These are phyloP conservation scores for Forsythia viridissima DNA, from an alignment of 257 asterid species.

Conservation along the genomic window DNA sequence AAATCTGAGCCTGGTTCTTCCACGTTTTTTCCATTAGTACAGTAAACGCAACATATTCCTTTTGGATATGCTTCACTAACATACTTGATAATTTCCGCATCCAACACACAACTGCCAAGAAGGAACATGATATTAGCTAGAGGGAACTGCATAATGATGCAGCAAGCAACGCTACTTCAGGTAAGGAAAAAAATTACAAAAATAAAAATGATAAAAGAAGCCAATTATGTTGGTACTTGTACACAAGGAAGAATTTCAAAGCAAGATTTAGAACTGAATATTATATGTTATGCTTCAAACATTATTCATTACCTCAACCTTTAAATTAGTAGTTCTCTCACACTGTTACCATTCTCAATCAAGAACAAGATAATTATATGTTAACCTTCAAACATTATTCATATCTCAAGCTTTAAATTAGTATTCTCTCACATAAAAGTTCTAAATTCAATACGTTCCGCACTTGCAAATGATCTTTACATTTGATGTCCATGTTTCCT, in stretches of 20 bases:
- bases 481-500: neutral
- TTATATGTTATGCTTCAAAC: neutral
- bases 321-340: neutral
- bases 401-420: neutral
- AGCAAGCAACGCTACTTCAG: neutral
- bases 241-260: slow-evolving; percentile 8
- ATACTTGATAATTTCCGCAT: slow-evolving; percentile 80
- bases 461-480: neutral
- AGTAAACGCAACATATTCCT: slow-evolving; percentile 86
- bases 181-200: neutral
- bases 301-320: slow-evolving; percentile 1
- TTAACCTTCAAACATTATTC: neutral
- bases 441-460: neutral
- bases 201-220: neutral
- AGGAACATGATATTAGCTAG: slow-evolving; percentile 24
- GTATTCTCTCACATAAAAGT: neutral
- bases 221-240: neutral
- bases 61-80: slow-evolving; percentile 87
- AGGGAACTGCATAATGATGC: slow-evolving; percentile 15
- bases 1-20: slow-evolving; percentile 84
- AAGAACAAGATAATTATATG: neutral
- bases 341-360: neutral
- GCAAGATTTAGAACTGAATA: neutral
- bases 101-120: slow-evolving; percentile 70
- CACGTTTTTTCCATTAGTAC: slow-evolving; percentile 75